Evolutionary conservation across 257 asterid genomes (phyloP).

Genomic region (Scutellaria baicalensis): DNA sequence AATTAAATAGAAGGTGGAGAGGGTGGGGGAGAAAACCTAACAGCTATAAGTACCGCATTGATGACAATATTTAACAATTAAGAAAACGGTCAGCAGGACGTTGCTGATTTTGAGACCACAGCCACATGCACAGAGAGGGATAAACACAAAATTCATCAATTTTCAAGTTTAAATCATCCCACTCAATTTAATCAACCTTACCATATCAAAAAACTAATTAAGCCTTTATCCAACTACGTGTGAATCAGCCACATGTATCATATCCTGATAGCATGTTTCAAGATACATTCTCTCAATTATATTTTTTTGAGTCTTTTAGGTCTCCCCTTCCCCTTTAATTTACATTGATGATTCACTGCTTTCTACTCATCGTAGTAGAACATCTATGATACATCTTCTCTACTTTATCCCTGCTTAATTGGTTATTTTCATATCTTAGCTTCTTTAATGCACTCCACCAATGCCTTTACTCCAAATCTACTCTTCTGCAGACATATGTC

Average conservation of each 20-base stretch:
- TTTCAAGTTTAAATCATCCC: not conserved
- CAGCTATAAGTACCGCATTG: constrained; percentile 8
- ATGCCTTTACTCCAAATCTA: not conserved
- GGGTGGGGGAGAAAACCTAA: not conserved
- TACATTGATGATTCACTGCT: too few relatives aligned
- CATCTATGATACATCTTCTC: too few relatives aligned
- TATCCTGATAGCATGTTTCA: too few relatives aligned
- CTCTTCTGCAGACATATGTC: not conserved
- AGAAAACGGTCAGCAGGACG: constrained; percentile 11
- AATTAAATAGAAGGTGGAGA: not conserved
- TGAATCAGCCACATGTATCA: too few relatives aligned
- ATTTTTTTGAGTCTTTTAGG: too few relatives aligned
- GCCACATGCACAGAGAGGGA: not conserved
- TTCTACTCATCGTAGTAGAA: too few relatives aligned
- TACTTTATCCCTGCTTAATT: not conserved
- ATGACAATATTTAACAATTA: constrained; percentile 10
- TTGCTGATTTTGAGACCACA: not conserved
- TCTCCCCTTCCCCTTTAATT: too few relatives aligned
- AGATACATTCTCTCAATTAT: too few relatives aligned
- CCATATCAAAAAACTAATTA: too few relatives aligned
- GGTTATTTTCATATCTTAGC: not conserved
- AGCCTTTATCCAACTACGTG: too few relatives aligned
- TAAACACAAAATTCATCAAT: not conserved
- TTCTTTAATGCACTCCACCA: not conserved
- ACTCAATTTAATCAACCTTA: not conserved